Percentiles rank a stretch among this genome's conserved stretches.
Conservation (phyloP, 148 eudicot genomes). For the Suaeda aralocaspica region DNA sequence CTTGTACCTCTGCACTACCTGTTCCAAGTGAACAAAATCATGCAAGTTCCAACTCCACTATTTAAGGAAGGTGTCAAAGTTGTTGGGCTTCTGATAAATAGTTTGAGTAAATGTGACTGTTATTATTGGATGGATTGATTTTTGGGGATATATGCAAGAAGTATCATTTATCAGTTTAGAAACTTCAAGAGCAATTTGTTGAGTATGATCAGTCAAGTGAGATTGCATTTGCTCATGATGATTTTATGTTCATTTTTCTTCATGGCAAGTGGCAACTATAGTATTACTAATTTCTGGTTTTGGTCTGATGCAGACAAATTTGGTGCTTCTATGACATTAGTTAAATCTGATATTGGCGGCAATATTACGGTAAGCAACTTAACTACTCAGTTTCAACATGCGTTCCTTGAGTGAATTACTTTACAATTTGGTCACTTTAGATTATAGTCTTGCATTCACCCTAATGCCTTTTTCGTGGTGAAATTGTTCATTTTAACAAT, state of each 20-base stretch:
- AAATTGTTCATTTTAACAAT: not conserved
- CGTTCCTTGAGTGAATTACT: not conserved
- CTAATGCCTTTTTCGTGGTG: too few relatives aligned
- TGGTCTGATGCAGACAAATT: constrained; percentile 59
- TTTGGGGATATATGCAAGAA: too few relatives aligned
- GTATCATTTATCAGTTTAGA: too few relatives aligned
- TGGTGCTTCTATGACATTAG: constrained; percentile 81
- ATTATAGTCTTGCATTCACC: not conserved
- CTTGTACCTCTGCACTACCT: not conserved
- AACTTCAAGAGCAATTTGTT: not conserved
- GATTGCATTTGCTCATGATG: not conserved
- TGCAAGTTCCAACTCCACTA: not conserved
- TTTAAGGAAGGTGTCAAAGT: not conserved
- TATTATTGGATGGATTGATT: not conserved
- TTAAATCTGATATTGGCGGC: constrained; percentile 78
- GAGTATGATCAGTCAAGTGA: not conserved
- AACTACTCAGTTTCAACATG: not conserved
- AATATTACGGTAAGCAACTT: constrained; percentile 49
- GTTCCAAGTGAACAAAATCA: not conserved
- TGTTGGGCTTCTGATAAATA: not conserved
- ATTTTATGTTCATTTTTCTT: not conserved
- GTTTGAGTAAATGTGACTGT: not conserved
- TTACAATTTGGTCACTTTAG: not conserved
- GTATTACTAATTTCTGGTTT: not conserved
- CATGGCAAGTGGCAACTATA: too few relatives aligned